Conservation (phyloP, 106 monocot species). For the Ottelia alismoides region DNA sequence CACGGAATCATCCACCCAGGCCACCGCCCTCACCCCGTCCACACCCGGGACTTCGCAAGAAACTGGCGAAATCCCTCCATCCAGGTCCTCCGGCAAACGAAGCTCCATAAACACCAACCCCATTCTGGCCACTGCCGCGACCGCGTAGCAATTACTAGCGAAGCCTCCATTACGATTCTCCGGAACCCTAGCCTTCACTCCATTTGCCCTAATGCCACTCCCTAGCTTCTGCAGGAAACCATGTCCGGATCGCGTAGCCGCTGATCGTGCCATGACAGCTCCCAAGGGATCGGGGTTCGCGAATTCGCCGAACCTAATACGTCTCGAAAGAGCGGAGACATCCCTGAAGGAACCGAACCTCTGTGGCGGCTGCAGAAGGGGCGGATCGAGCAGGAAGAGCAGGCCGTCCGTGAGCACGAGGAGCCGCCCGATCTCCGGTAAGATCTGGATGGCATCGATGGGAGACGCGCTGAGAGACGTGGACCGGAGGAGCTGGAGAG, state of each 20-base stretch:
- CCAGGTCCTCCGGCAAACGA: constrained; percentile 5
- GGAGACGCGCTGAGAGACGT: constrained; percentile 24
- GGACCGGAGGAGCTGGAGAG: constrained; percentile 23
- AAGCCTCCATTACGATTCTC: constrained; percentile 25
- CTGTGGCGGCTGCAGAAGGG: constrained; percentile 23
- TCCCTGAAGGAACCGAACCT: constrained; percentile 41
- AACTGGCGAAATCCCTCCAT: constrained; percentile 31
- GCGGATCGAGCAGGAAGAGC: constrained; percentile 45
- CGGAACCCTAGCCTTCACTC: constrained; percentile 14
- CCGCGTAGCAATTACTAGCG: constrained; percentile 24
- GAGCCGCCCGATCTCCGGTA: constrained; percentile 42
- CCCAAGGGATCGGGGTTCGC: constrained; percentile 23
- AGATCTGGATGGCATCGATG: constrained; percentile 43
- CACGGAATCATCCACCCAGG: constrained; percentile 78
- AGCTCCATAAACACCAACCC: constrained; percentile 61
- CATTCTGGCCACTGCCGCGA: constrained; percentile 26
- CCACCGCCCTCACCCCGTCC: constrained; percentile 53
- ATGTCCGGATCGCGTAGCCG: constrained; percentile 16
- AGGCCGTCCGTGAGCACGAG: constrained; percentile 50
- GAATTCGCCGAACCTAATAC: constrained; percentile 19
- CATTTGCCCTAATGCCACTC: constrained; percentile 33
- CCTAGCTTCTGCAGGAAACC: constrained; percentile 38
- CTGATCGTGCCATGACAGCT: constrained; percentile 20
- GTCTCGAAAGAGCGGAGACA: constrained; percentile 36
- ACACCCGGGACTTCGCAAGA: constrained; percentile 56